Evolutionary conservation across 2,329 filamentous ascomycete genomes (phyloP).

Genomic region (Chaetomium sp.): DNA sequence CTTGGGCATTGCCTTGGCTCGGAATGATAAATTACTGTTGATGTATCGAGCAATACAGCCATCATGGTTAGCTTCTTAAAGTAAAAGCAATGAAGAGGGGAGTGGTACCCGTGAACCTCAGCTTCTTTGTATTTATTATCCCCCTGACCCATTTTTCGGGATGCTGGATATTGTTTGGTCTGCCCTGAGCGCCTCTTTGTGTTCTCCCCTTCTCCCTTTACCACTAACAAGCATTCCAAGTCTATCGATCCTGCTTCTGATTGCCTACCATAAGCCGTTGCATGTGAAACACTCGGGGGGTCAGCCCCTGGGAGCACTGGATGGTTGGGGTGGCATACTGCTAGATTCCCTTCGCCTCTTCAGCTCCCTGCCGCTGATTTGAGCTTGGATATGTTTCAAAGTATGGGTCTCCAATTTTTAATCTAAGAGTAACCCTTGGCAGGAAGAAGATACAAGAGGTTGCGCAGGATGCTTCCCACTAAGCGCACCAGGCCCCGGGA

Average conservation of each 20-base stretch:
- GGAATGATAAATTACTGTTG: neutral
- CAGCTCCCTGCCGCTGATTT: neutral
- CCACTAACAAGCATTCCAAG: neutral
- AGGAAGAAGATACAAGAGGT: neutral
- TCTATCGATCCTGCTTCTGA: neutral
- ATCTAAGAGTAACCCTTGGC: neutral
- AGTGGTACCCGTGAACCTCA: neutral
- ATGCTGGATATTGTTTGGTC: neutral
- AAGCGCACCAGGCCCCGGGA: neutral
- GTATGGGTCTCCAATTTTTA: neutral
- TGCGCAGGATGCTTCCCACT: neutral
- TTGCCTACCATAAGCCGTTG: neutral
- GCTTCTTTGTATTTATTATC: neutral
- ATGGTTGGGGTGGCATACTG: neutral
- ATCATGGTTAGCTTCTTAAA: too few species aligned
- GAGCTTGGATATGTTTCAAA: neutral
- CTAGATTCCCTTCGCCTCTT: neutral
- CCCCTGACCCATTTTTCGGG: neutral
- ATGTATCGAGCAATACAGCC: neutral
- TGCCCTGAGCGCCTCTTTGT: neutral
- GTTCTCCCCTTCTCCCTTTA: neutral
- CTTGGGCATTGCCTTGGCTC: neutral
- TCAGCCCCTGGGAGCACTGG: neutral
- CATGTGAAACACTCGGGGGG: neutral
- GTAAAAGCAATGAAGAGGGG: neutral